These are phyloP conservation scores for Platanus orientalis DNA, from an alignment of 164 flowering plant species.

Conservation along the genomic window DNA sequence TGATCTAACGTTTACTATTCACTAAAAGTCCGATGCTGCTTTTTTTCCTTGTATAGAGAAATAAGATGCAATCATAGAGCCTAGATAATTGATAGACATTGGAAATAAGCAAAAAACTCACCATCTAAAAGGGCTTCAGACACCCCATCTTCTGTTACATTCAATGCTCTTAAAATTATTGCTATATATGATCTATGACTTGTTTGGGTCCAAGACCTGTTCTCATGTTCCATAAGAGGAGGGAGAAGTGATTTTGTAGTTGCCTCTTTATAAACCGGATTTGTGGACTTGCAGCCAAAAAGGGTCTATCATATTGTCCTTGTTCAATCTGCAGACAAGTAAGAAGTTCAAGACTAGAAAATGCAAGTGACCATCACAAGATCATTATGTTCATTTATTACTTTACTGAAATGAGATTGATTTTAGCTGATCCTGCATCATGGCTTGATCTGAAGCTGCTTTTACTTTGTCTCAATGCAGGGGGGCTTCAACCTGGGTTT, in stretches of 20 bases:
- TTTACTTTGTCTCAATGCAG: conserved; percentile 99
- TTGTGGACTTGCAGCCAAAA: conserved; percentile 72
- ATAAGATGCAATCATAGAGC: background rate
- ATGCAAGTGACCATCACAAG: background rate
- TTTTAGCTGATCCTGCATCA: conserved; percentile 94
- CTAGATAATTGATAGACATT: background rate
- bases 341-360: conserved; percentile 9
- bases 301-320: conserved; percentile 95
- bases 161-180: conserved; percentile 82
- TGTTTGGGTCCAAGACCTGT: conserved; percentile 94
- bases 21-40: no score
- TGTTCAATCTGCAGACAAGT: conserved; percentile 60
- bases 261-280: conserved; percentile 49
- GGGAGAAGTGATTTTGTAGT: conserved; percentile 54
- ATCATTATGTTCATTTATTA: background rate
- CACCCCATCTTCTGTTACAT: conserved; percentile 91
- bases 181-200: conserved; percentile 98
- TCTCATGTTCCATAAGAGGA: conserved; percentile 53
- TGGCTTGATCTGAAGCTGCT: conserved; percentile 85
- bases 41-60: background rate
- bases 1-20: no score
- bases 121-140: conserved; percentile 89
- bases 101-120: conserved; percentile 26
- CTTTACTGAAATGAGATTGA: conserved; percentile 99
- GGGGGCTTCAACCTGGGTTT: conserved; percentile 81